Evolutionary conservation across 2,329 filamentous ascomycete genomes (phyloP), one percentile per base, ranked within the genome.

Genomic region (Pseudohalonectria lignicola): DNA sequence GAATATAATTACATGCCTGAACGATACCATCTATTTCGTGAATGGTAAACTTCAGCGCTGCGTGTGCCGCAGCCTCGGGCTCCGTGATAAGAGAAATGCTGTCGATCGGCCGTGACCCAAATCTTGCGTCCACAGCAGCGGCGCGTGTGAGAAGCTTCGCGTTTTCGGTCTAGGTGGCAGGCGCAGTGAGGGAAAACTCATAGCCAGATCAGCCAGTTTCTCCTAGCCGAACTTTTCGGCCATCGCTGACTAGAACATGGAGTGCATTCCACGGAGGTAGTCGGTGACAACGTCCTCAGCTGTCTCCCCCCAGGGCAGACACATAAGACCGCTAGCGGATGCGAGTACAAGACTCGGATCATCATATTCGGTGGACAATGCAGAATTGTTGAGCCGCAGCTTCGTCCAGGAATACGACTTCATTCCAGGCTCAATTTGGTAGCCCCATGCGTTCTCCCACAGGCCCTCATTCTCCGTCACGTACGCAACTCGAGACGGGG

Each of bases 401-500:
- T 36, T 36, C n/a, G 26, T 26, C 34, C 34, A 36, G n/a, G 20
- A 26, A 25, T 36, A 36, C n/a, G 34, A 36, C 11, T 23, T 20
- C n/a, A 17, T 12, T 3, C 34, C 20, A 36, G 34, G 11, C 13
- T 25, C 34, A 7, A 36, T 23, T 13, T 36, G 20, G 28, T 36
- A 36, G 25, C 34, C 34, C 5, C n/a, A 17, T 11, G 11, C 34
- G 28, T 26, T 25, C 7, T n/a, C 16, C 16, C 5, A 12, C 21
- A 36, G 13, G 11, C 15, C 34, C 4, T 36, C 34, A 13, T 36
- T 36, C 34, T 36, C 34, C 1, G 3, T 19, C 4, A 23, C 20
- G 23, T 36, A 36, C 4, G 34, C 34, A 18, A 36, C 26, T 13
- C 34, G 21, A 11, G 34, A 28, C n/a, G 34, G 34, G 18, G 34